These are phyloP conservation scores for Conidiobolus incongruus DNA, from an alignment of 371 early-diverging fungal species.

Conservation along the genomic window DNA sequence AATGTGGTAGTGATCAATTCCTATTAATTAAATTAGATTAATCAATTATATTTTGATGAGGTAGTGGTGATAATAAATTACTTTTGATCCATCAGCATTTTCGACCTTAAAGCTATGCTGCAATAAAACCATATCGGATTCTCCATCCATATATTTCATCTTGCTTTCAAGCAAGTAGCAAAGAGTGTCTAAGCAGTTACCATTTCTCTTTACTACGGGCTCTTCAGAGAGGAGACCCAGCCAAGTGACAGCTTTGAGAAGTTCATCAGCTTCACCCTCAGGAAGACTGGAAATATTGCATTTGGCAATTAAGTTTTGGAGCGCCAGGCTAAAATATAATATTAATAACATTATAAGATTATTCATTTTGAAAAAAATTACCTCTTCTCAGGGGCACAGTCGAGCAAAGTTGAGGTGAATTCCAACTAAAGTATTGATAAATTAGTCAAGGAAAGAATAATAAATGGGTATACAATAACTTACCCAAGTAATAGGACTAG, in stretches of 20 bases:
- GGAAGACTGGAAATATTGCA: not conserved
- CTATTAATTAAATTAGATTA: slow-evolving; percentile 6
- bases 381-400: too few relatives aligned
- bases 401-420: too few relatives aligned
- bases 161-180: slow-evolving; percentile 41
- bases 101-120: slow-evolving; percentile 68
- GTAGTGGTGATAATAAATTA: slow-evolving; percentile 1
- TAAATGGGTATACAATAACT: too few relatives aligned
- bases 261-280: too few relatives aligned
- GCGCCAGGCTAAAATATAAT: too few relatives aligned
- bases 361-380: too few relatives aligned
- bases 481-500: too few relatives aligned
- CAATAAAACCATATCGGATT: slow-evolving; percentile 71
- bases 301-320: too few relatives aligned
- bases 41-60: too few relatives aligned
- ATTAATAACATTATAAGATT: too few relatives aligned
- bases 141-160: slow-evolving; percentile 41
- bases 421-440: too few relatives aligned
- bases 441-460: too few relatives aligned
- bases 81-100: slow-evolving; percentile 19
- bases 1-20: slow-evolving; percentile 49
- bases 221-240: not conserved
- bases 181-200: slow-evolving; percentile 41
- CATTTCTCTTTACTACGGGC: slow-evolving; percentile 5
- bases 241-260: slow-evolving; percentile 2